These are phyloP conservation scores for Crithidia fasciculata DNA, from an alignment of 208 protist genomes.

Conservation along the genomic window DNA sequence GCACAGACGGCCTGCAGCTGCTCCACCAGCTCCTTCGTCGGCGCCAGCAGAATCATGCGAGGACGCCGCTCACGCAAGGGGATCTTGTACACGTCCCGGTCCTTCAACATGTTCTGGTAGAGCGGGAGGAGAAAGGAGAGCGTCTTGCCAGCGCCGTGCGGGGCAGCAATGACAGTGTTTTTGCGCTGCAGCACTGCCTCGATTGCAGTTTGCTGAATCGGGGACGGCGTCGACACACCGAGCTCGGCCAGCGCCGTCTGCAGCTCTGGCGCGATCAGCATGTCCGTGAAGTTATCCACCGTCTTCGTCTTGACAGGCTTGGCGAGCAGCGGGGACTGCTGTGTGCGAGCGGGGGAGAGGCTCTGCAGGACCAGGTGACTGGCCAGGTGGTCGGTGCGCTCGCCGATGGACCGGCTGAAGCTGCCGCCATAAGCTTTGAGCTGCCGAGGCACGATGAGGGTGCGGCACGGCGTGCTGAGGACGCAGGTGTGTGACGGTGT, in stretches of 20 bases:
- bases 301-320: constrained; percentile 69
- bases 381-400: constrained; percentile 62
- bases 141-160: constrained; percentile 89
- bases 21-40: constrained; percentile 71
- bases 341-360: constrained; percentile 58
- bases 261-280: constrained; percentile 57
- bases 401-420: constrained; percentile 72
- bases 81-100: constrained; percentile 87
- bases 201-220: constrained; percentile 83
- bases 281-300: constrained; percentile 71
- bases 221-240: constrained; percentile 69
- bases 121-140: constrained; percentile 82
- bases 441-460: constrained; percentile 75
- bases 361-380: constrained; percentile 71
- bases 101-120: constrained; percentile 89
- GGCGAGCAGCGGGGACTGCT: constrained; percentile 51
- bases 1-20: constrained; percentile 76
- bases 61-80: constrained; percentile 84
- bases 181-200: constrained; percentile 73
- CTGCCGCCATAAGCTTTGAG: constrained; percentile 84
- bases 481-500: not conserved
- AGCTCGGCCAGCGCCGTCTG: constrained; percentile 42
- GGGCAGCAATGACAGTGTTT: constrained; percentile 78
- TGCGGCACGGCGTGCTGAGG: constrained; percentile 31
- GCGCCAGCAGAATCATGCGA: constrained; percentile 82